Evolutionary conservation across 805 yeast species (phyloP), one percentile per base, ranked within the genome.

Genomic region (Pichia membranifaciens): DNA sequence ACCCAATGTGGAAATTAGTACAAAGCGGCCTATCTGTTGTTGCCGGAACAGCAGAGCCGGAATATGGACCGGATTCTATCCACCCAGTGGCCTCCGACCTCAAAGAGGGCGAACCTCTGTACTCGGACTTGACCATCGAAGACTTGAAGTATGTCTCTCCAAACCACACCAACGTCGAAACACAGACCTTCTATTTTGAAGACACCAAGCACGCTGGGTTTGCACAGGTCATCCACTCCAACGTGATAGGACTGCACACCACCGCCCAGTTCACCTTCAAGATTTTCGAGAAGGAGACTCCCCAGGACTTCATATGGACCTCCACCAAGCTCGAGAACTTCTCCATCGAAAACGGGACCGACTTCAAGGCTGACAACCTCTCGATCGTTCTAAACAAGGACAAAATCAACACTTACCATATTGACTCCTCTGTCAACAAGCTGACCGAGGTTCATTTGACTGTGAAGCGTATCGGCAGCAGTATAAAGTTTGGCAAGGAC

Each of bases 21-120:
- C 68, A 64, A 50, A 54, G 64, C 4, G 68, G 67, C 15, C 46
- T 62, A n/a, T 87, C 97, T n/a, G 93, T 95, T 5, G 93, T 89
- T 40, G 91, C 97, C 5, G 99, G 99, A 47, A 79, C 95, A 12
- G 96, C 96, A 2, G 99, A 93, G 66, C 99, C 99, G 22, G 96
- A 85, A 62, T 93, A 93, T 60, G 99, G 99, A 45, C 76, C 84
- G 36, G 96, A 84, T 43, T 95, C 95, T 36, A 87, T 93, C 55
- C 91, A 84, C 59, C 78, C 97, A n/a, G 80, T 90, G 49, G 55
- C 57, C 15, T 36, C 49, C 21, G 78, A 85, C 37, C 78, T 77
- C 39, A 79, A 83, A 40, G 70, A 69, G 37, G 77, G 70, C 29
- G 72, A 74, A 35, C 79, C 81, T 54, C 76, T 86, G 1, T 86